Evolutionary conservation across 2,329 filamentous ascomycete species (phyloP).

Genomic region (Ascochyta pisi): DNA sequence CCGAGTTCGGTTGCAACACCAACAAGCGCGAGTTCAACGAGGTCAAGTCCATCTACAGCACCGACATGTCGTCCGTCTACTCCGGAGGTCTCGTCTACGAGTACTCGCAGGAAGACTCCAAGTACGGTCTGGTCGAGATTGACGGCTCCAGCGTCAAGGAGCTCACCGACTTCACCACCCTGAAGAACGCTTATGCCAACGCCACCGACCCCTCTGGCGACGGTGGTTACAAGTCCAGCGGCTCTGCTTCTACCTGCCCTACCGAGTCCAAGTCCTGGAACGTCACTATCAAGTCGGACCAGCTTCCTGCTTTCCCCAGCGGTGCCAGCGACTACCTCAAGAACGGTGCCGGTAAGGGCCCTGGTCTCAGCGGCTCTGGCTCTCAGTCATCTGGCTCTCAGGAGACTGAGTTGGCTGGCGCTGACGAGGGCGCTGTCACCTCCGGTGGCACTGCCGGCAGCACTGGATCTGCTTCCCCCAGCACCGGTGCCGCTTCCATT

Average conservation of each 20-base stretch:
- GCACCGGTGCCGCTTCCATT: slow-evolving; percentile 53
- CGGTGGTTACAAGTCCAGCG: slow-evolving; percentile 65
- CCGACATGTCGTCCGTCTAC: slow-evolving; percentile 86
- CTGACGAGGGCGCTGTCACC: slow-evolving; percentile 58
- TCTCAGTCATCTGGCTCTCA: slow-evolving; percentile 62
- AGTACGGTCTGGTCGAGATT: slow-evolving; percentile 78
- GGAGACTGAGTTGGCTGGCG: slow-evolving; percentile 52
- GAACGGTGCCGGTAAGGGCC: slow-evolving; percentile 63
- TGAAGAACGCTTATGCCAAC: slow-evolving; percentile 59
- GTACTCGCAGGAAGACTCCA: slow-evolving; percentile 74
- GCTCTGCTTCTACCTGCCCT: slow-evolving; percentile 62
- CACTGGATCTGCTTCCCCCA: slow-evolving; percentile 16
- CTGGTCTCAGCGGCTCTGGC: slow-evolving; percentile 63
- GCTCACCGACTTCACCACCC: slow-evolving; percentile 66
- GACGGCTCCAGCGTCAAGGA: slow-evolving; percentile 62
- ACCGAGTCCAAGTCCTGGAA: slow-evolving; percentile 62
- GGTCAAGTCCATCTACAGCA: slow-evolving; percentile 77
- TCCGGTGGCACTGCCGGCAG: slow-evolving; percentile 42
- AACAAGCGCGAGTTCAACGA: slow-evolving; percentile 84
- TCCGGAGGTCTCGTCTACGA: slow-evolving; percentile 97
- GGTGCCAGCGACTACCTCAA: slow-evolving; percentile 64
- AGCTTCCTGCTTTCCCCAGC: slow-evolving; percentile 65
- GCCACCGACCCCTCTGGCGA: slow-evolving; percentile 62
- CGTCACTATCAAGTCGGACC: slow-evolving; percentile 53
- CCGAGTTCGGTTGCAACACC: slow-evolving; percentile 89